Evolutionary conservation across 2,329 filamentous ascomycete genomes (phyloP), one percentile per base, ranked within the genome.

Genomic region (Arthrobotrys sphaeroides): DNA sequence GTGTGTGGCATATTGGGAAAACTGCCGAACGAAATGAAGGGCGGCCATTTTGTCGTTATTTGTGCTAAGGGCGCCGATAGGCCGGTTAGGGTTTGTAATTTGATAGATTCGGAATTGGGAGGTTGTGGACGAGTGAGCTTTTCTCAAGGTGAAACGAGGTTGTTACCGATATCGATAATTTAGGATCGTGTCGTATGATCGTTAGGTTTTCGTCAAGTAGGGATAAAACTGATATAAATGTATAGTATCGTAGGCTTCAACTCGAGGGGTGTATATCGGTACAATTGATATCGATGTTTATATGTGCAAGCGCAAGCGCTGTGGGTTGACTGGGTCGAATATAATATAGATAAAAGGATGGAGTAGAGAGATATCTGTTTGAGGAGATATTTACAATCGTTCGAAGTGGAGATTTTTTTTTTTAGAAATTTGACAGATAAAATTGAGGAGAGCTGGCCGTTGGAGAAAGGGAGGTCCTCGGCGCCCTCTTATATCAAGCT

Each of bases 1-100:
- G 36, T 67, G 70, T 20, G 64, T 62, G 12, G 69, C 64, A 26
- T 64, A 69, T 13, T 75, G 62, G 22, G 72, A 69, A 22, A 75
- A 75, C 33, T 75, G 72, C 31, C 64, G 62, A 16, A 45, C 47
- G 20, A 74, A 55, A 49, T 59, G 49, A 12, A 45, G 24, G 13
- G 53, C 40, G 6, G 45, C 36, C 62, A 60, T 73, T 2, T 26
- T 18, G 18, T 6, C 26, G 9, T 42, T 72, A 28, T 47, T 6
- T 22, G n/a, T 40, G n/a, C n/a, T n/a, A n/a, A n/a, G n/a, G n/a
- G n/a, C n/a, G n/a, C n/a, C n/a, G n/a, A n/a, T n/a, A n/a, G n/a
- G n/a, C n/a, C n/a, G n/a, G n/a, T n/a, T n/a, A n/a, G n/a, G 18
- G 2, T 59, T 49, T 9, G 31, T 1, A 10, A 33, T 28, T 60